Evolutionary conservation across 768 basidiomycete genomes (phyloP).

Genomic region (Termitomyces sp.): DNA sequence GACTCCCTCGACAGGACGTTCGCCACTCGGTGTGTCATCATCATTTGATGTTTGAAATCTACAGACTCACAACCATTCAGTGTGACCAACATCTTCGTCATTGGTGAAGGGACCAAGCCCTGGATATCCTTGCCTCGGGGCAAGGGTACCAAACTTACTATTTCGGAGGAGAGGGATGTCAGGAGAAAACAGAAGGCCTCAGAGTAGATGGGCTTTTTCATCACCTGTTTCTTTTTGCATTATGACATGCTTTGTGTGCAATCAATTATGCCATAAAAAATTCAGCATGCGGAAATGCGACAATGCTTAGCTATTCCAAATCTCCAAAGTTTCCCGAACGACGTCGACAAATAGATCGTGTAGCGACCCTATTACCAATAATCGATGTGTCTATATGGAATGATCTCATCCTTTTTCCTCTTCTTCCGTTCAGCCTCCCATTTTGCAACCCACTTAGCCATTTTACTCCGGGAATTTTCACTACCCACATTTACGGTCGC

Average conservation of each 20-base stretch:
- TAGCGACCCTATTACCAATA: conserved; percentile 32
- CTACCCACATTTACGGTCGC: conserved; percentile 91
- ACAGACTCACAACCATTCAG: conserved; percentile 31
- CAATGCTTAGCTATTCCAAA: neutral
- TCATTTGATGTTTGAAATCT: neutral
- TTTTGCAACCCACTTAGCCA: conserved; percentile 82
- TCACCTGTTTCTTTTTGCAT: conserved; percentile 18
- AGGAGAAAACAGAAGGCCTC: conserved; percentile 75
- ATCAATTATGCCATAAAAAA: conserved; percentile 22
- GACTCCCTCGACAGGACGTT: conserved; percentile 94
- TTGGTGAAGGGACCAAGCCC: conserved; percentile 92
- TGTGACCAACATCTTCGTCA: conserved; percentile 96
- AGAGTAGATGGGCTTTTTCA: conserved; percentile 44
- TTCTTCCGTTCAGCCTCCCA: conserved; percentile 83
- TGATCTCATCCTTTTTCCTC: conserved; percentile 30
- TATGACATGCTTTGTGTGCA: conserved; percentile 38
- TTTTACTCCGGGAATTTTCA: conserved; percentile 69
- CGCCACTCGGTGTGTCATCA: conserved; percentile 79
- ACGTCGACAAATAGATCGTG: neutral
- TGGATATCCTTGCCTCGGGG: conserved; percentile 97
- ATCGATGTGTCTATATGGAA: conserved; percentile 37
- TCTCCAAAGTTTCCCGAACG: neutral
- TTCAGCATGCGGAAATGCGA: conserved; percentile 5
- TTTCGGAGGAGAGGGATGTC: conserved; percentile 92
- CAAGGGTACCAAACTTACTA: conserved; percentile 97